phyloP scores from a whole-genome alignment of 768 basidiomycete species.

The Pholiota microspora region DNA sequence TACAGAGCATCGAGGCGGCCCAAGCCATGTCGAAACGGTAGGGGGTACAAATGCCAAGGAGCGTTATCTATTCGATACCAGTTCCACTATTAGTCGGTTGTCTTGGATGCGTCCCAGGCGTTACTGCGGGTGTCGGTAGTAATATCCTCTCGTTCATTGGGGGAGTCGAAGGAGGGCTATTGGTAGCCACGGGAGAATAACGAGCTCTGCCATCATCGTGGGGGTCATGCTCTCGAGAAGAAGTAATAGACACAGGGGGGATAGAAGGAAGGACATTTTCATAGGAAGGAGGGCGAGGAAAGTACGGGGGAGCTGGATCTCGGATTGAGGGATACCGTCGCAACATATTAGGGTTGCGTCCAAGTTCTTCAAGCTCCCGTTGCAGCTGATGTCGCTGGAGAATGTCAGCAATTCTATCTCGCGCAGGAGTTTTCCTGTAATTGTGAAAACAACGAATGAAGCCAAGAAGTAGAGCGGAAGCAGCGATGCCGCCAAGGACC shows the following conservation, averaged over 20 bases:
- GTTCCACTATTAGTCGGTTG: neutral
- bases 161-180: slow-evolving; percentile 17
- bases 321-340: slow-evolving; percentile 28
- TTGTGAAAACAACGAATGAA: slow-evolving; percentile 40
- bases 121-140: slow-evolving; percentile 8
- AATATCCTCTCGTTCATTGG: slow-evolving; percentile 12
- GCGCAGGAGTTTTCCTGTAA: slow-evolving; percentile 42
- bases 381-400: slow-evolving; percentile 46
- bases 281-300: slow-evolving; percentile 49
- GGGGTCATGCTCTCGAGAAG: slow-evolving; percentile 7
- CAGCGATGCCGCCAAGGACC: slow-evolving; percentile 41
- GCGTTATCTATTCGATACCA: neutral
- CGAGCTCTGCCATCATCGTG: neutral
- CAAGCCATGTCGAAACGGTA: neutral
- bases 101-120: slow-evolving; percentile 10
- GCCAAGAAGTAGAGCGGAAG: slow-evolving; percentile 30
- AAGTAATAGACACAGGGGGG: neutral
- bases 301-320: slow-evolving; percentile 53
- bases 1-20: neutral
- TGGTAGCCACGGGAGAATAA: slow-evolving; percentile 28
- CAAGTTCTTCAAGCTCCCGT: slow-evolving; percentile 48
- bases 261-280: slow-evolving; percentile 8
- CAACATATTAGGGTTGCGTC: slow-evolving; percentile 31
- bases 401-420: slow-evolving; percentile 41
- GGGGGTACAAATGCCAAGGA: neutral